A percentile compares a stretch with the other conserved stretches of the same genome.
These are phyloP conservation scores for Penicillium parvum DNA, from an alignment of 495 filamentous ascomycete genomes.

Conservation along the genomic window DNA sequence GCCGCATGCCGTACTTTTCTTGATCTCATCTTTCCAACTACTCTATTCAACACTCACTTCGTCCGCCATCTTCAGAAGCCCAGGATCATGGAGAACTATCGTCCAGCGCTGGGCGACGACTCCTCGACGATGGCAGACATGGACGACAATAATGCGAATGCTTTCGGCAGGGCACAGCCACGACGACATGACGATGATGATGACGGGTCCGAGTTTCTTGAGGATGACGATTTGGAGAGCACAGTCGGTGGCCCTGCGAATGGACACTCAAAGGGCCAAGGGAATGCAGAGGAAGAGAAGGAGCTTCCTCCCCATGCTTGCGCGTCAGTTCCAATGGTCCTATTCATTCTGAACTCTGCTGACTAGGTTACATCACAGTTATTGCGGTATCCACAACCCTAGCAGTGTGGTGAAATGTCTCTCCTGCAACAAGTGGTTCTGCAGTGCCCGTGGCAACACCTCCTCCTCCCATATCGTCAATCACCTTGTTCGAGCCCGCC, in stretches of 20 bases:
- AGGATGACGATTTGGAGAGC: slow-evolving; percentile 90
- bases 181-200: slow-evolving; percentile 80
- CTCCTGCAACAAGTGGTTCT: slow-evolving; percentile 97
- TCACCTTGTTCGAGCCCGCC: slow-evolving; percentile 92
- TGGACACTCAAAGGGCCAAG: slow-evolving; percentile 60
- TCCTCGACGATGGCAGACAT: slow-evolving; percentile 64
- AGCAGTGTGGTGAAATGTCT: slow-evolving; percentile 95
- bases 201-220: slow-evolving; percentile 75
- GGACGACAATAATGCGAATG: slow-evolving; percentile 67
- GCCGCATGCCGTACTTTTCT: slow-evolving; percentile 9
- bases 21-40: slow-evolving; percentile 5
- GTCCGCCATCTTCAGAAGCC: slow-evolving; percentile 49
- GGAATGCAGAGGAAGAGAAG: slow-evolving; percentile 75
- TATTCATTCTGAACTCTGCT: slow-evolving; percentile 6
- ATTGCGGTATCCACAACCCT: slow-evolving; percentile 96
- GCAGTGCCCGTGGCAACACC: slow-evolving; percentile 93
- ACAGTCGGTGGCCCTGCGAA: slow-evolving; percentile 79
- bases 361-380: slow-evolving; percentile 47
- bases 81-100: slow-evolving; percentile 52
- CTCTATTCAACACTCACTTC: not conserved
- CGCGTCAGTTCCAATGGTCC: slow-evolving; percentile 60
- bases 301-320: slow-evolving; percentile 94
- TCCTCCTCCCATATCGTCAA: slow-evolving; percentile 98
- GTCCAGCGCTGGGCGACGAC: slow-evolving; percentile 53
- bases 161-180: slow-evolving; percentile 57